Evolutionary conservation across 768 basidiomycete genomes (phyloP), one percentile per base, ranked within the genome.

Genomic region (Rhodosporidiobolus sp.): DNA sequence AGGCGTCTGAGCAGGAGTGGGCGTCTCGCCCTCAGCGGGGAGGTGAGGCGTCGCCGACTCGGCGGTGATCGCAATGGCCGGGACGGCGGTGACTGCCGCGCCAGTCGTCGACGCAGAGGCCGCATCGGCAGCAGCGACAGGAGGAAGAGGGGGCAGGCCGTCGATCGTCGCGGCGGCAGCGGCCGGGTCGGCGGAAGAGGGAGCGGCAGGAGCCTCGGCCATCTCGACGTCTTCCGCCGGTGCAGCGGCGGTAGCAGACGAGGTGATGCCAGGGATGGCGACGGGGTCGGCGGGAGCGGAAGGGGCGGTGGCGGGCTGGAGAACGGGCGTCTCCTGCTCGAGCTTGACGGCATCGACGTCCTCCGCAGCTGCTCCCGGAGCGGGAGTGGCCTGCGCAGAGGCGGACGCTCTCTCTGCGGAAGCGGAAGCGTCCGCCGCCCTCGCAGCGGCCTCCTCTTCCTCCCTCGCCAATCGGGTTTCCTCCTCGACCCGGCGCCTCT

Each of bases 241-340:
- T n/a, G n/a, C 35, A 26, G 35, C 54, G 11, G 54, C 28, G 38
- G 38, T 26, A 1, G 60, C 2, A 7, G n/a, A n/a, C 9, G 43
- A 24, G 17, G 63, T 1, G 26, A 65, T 0, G 6, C 64, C 64
- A 1, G 64, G 64, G 7, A 65, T 32, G 45, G 54, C 32, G 14
- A 65, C 64, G 11, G 28, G 64, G 10, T 66, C 17, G 48, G 28
- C 17, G n/a, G 48, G 48, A 17, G 35, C 52, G 1, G 34, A 14
- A 1, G 56, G 56, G 1, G 68, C 49, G 4, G 35, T 4, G 14
- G 62, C 38, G 1, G 68, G 5, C 32, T 32, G 45, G 17, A 71
- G 45, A 22, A 65, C 46, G 19, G 64, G 57, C 30, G 48, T 65
- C 49, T 58, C 65, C 57, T 66, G 65, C 65, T 66, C 65, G 34